Conservation (phyloP, 345 rosid species). For the Lepidium aucheri region DNA sequence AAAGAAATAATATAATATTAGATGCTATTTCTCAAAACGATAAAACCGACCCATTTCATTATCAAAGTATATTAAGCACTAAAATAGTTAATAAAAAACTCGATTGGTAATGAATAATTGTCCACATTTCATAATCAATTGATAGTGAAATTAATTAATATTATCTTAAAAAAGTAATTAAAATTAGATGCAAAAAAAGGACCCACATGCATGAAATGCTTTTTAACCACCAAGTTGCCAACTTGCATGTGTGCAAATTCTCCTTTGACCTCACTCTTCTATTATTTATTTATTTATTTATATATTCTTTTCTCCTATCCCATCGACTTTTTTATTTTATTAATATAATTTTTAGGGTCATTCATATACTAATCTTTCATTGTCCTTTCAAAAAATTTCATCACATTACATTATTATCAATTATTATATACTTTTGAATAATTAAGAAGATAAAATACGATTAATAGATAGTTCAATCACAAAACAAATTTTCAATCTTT, state of each 20-base stretch:
- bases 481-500: too few relatives aligned
- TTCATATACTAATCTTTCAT: background rate
- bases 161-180: background rate
- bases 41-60: slow-evolving; percentile 4
- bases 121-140: background rate
- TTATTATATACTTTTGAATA: too few relatives aligned
- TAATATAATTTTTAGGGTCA: background rate
- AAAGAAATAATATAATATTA: background rate
- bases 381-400: slow-evolving; percentile 12
- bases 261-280: slow-evolving; percentile 25
- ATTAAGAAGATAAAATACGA: too few relatives aligned
- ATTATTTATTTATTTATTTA: background rate
- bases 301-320: background rate
- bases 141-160: background rate
- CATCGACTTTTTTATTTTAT: slow-evolving; percentile 10
- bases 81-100: background rate
- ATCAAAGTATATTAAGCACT: background rate
- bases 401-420: background rate
- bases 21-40: background rate
- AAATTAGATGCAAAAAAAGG: slow-evolving; percentile 13
- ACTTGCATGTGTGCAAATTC: slow-evolving; percentile 31
- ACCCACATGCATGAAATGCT: slow-evolving; percentile 26
- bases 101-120: background rate
- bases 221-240: slow-evolving; percentile 27
- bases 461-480: too few relatives aligned